Evolutionary conservation across 1,284 basidiomycete genomes (phyloP).

Genomic region (Apiotrichum veenhuisii): DNA sequence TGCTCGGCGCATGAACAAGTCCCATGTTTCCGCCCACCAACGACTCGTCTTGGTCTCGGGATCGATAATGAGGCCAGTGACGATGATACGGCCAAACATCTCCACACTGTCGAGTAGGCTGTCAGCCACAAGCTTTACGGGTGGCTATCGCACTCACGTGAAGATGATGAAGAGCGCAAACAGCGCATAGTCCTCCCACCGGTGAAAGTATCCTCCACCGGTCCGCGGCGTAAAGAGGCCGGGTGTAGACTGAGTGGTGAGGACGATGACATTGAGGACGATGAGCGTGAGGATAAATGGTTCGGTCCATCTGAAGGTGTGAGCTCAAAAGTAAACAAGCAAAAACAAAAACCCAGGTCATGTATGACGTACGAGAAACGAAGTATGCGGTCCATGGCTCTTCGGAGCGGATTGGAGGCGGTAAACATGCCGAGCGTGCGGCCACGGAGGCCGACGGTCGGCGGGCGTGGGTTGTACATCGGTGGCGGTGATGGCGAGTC

Average conservation of each 20-base stretch:
- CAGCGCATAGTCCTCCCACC: constrained; percentile 81
- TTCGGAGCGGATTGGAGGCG: constrained; percentile 62
- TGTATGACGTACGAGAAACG: constrained; percentile 61
- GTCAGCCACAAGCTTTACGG: too few relatives aligned
- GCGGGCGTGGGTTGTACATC: constrained; percentile 19
- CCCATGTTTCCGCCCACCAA: constrained; percentile 42
- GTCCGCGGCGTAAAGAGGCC: constrained; percentile 53
- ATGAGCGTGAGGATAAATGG: constrained; percentile 79
- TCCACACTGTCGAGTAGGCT: constrained; percentile 61
- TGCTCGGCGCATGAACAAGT: constrained; percentile 3
- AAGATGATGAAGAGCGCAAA: constrained; percentile 80
- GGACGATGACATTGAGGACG: constrained; percentile 73
- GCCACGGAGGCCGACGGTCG: constrained; percentile 59
- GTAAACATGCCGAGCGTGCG: constrained; percentile 74
- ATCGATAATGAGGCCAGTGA: constrained; percentile 86
- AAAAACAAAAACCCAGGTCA: neutral
- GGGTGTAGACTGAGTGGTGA: constrained; percentile 71
- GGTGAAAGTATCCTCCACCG: constrained; percentile 69
- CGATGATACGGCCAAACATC: constrained; percentile 80
- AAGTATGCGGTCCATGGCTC: constrained; percentile 63
- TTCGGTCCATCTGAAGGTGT: constrained; percentile 69
- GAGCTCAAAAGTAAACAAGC: neutral
- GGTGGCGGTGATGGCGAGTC: constrained; percentile 3
- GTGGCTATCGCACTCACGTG: constrained; percentile 61
- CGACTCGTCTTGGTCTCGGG: constrained; percentile 59